Conservation (phyloP, 2,329 filamentous ascomycete genomes). For the Fusarium sp. region DNA sequence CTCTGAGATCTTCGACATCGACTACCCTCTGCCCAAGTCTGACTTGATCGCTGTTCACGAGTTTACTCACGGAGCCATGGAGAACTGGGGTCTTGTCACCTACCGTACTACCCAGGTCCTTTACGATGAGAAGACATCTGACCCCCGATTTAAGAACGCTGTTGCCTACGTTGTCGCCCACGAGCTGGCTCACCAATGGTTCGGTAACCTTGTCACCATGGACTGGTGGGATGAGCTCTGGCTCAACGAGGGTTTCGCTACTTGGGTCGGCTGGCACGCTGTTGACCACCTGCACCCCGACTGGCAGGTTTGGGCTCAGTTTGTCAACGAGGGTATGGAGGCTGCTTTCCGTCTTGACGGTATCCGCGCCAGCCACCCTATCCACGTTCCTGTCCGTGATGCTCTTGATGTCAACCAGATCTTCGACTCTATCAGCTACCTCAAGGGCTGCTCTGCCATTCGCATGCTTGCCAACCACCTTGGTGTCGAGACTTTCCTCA, state of each 20-base stretch:
- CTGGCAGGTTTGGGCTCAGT: constrained; percentile 98
- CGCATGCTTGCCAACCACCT: constrained; percentile 95
- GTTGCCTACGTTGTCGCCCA: constrained; percentile 99
- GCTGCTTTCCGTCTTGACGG: constrained; percentile 90
- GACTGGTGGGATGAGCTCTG: constrained; percentile 96
- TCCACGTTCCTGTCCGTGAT: constrained; percentile 93
- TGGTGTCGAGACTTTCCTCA: constrained; percentile 86
- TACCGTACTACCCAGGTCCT: constrained; percentile 95
- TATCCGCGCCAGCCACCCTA: constrained; percentile 91
- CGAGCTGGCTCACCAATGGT: constrained; percentile 96
- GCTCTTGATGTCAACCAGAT: constrained; percentile 97
- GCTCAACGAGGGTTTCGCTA: constrained; percentile 97
- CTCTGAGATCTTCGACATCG: constrained; percentile 92
- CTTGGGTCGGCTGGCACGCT: constrained; percentile 96
- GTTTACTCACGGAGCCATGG: constrained; percentile 89
- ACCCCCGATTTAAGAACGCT: constrained; percentile 89
- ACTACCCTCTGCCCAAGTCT: constrained; percentile 92
- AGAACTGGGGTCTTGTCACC: constrained; percentile 96
- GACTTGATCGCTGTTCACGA: constrained; percentile 93
- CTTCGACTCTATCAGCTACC: constrained; percentile 95
- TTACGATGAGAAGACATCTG: constrained; percentile 93
- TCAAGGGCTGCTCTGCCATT: constrained; percentile 96
- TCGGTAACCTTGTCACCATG: constrained; percentile 95
- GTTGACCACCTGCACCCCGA: constrained; percentile 93
- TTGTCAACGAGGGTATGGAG: constrained; percentile 95